phyloP scores from a whole-genome alignment of 2,329 filamentous ascomycete genomes.

The Ustilaginoidea virens region DNA sequence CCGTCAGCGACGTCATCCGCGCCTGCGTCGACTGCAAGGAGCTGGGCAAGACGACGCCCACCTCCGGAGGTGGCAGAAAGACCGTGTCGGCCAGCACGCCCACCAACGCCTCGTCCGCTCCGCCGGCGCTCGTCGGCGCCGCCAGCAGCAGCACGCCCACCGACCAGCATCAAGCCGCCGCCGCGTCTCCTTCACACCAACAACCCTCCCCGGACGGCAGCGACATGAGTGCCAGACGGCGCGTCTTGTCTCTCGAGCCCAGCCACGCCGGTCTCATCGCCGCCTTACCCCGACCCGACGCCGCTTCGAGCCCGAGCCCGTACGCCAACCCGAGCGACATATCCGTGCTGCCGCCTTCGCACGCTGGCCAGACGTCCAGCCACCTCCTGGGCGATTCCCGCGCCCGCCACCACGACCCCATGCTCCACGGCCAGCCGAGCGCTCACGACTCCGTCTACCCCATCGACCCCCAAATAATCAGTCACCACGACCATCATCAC shows the following conservation, averaged over 20 bases:
- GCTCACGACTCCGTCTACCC: conserved; percentile 28
- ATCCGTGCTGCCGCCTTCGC: conserved; percentile 16
- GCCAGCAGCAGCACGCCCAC: not conserved
- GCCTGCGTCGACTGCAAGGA: conserved; percentile 88
- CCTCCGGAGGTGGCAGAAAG: conserved; percentile 13
- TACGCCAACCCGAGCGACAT: conserved; percentile 35
- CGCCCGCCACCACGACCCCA: conserved; percentile 17
- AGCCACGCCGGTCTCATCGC: conserved; percentile 13
- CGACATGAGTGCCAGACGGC: conserved; percentile 8
- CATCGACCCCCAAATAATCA: conserved; percentile 46
- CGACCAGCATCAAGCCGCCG: not conserved
- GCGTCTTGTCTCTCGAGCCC: conserved; percentile 17
- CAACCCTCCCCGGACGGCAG: conserved; percentile 2
- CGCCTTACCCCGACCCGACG: conserved; percentile 11
- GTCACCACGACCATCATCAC: conserved; percentile 16
- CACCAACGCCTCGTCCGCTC: not conserved
- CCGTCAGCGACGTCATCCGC: conserved; percentile 84
- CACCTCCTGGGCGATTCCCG: conserved; percentile 12
- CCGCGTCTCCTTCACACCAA: too few species aligned
- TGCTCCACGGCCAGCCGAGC: conserved; percentile 16
- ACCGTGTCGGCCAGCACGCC: conserved; percentile 1
- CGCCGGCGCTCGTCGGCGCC: conserved; percentile 1
- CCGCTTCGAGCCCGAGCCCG: conserved; percentile 16
- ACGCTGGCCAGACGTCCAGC: conserved; percentile 8
- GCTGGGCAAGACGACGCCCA: conserved; percentile 41